These are phyloP conservation scores for Poronia punctata DNA, from an alignment of 495 filamentous ascomycete genomes.

Conservation along the genomic window DNA sequence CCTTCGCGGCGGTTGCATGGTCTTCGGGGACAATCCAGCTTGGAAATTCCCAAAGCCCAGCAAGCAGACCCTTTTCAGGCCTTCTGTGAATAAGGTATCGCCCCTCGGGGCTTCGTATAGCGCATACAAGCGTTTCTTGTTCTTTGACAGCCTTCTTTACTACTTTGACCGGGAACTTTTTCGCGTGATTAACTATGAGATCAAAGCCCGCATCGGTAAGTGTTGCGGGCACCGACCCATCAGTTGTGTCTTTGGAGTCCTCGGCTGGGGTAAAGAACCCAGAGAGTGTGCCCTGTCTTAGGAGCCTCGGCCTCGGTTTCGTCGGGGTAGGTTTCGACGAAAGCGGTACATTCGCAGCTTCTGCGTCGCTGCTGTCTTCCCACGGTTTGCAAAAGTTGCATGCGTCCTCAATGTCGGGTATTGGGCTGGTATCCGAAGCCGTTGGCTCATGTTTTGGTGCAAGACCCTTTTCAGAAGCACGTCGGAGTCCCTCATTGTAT, in stretches of 20 bases:
- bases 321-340: slow-evolving; percentile 5
- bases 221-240: not conserved
- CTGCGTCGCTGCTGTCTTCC: slow-evolving; percentile 12
- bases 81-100: slow-evolving; percentile 34
- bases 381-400: slow-evolving; percentile 33
- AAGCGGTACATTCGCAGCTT: not conserved
- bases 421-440: not conserved
- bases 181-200: slow-evolving; percentile 28
- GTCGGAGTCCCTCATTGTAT: slow-evolving; percentile 28
- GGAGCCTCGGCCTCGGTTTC: slow-evolving; percentile 8
- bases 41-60: slow-evolving; percentile 41
- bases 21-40: slow-evolving; percentile 25
- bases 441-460: slow-evolving; percentile 4
- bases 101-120: slow-evolving; percentile 27
- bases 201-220: slow-evolving; percentile 16
- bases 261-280: slow-evolving; percentile 23
- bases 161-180: slow-evolving; percentile 33
- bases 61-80: slow-evolving; percentile 37
- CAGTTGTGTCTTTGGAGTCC: not conserved
- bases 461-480: slow-evolving; percentile 17
- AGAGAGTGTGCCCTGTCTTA: slow-evolving; percentile 17
- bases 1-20: slow-evolving; percentile 14
- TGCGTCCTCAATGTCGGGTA: slow-evolving; percentile 34
- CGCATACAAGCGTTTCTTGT: slow-evolving; percentile 39
- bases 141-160: slow-evolving; percentile 36